Evolutionary conservation across 2,329 filamentous ascomycete genomes (phyloP).

Genomic region (Camptophora hylomeconis): DNA sequence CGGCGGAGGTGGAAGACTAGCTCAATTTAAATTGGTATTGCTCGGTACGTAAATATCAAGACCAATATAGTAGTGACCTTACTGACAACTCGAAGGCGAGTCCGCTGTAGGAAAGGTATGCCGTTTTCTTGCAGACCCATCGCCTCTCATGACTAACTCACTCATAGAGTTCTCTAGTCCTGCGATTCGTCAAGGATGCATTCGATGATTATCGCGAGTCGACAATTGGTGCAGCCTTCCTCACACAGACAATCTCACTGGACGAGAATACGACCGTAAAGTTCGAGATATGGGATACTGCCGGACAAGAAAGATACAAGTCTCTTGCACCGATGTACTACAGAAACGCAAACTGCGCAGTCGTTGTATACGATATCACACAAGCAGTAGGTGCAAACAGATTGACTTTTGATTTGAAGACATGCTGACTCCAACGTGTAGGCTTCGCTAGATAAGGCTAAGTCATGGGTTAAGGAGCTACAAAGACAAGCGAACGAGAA

Average conservation of each 20-base stretch:
- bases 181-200: slow-evolving; percentile 99
- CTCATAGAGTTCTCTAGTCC: slow-evolving; percentile 79
- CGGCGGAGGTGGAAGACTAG: slow-evolving; percentile 58
- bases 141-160: slow-evolving; percentile 6
- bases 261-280: slow-evolving; percentile 98
- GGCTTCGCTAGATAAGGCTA: slow-evolving; percentile 96
- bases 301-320: slow-evolving; percentile 97
- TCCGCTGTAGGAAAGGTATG: slow-evolving; percentile 94
- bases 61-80: slow-evolving; percentile 5
- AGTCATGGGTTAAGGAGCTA: slow-evolving; percentile 97
- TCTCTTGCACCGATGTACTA: slow-evolving; percentile 99
- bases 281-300: slow-evolving; percentile 99
- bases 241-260: slow-evolving; percentile 96
- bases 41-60: slow-evolving; percentile 52
- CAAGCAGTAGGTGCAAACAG: slow-evolving; percentile 63
- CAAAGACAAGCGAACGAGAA: slow-evolving; percentile 99
- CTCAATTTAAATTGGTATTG: slow-evolving; percentile 97
- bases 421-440: slow-evolving; percentile 26
- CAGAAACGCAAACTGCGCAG: slow-evolving; percentile 96
- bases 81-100: slow-evolving; percentile 57
- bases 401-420: slow-evolving; percentile 1
- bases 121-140: slow-evolving; percentile 1
- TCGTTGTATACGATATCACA: slow-evolving; percentile 98
- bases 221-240: slow-evolving; percentile 94
- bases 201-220: slow-evolving; percentile 98